phyloP scores from a whole-genome alignment of 2,329 filamentous ascomycete species.

The Apiospora marii region DNA sequence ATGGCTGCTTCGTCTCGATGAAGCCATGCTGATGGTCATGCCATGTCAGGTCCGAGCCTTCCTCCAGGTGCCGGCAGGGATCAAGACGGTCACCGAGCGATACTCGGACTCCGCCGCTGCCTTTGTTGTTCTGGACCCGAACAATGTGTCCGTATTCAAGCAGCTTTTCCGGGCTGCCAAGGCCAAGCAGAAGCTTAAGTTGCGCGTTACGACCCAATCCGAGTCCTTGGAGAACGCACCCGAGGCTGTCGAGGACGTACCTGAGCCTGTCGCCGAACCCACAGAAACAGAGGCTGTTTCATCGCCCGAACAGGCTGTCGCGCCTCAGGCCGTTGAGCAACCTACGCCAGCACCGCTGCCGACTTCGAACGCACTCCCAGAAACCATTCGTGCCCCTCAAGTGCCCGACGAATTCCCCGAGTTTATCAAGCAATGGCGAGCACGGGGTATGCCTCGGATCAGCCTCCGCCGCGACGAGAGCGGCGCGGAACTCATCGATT shows the following conservation, averaged over 20 bases:
- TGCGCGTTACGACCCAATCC: conserved; percentile 69
- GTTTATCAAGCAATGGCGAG: conserved; percentile 40
- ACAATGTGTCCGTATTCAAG: conserved; percentile 88
- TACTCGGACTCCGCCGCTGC: conserved; percentile 91
- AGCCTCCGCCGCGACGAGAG: conserved; percentile 36
- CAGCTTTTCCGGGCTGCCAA: conserved; percentile 96
- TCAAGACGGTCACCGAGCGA: conserved; percentile 79
- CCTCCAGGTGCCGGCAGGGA: conserved; percentile 69
- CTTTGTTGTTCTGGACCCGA: conserved; percentile 80
- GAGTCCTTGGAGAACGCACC: conserved; percentile 41
- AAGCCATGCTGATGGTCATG: conserved; percentile 22
- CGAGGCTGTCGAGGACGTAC: conserved; percentile 59
- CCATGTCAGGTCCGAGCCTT: conserved; percentile 71
- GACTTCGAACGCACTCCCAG: conserved; percentile 27
- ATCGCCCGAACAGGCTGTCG: not conserved
- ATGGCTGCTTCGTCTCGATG: not conserved
- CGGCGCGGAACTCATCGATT: conserved; percentile 39
- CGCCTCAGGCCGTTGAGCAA: conserved; percentile 9
- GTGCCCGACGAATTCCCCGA: conserved; percentile 36
- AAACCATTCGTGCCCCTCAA: conserved; percentile 38
- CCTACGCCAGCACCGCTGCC: conserved; percentile 23
- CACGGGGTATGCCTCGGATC: conserved; percentile 39
- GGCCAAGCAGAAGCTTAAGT: conserved; percentile 95
- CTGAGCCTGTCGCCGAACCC: conserved; percentile 40
- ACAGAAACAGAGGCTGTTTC: not conserved